phyloP scores from a whole-genome alignment of 306 rosid species.

The Cucumis sativus region Cucumber_9930_V3 NC_026655.2:468001-468500 shows the following conservation, averaged over 20 bases:
- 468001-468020: not conserved
- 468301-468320: conserved; percentile 54
- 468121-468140: conserved; percentile 90
- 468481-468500: conserved; percentile 94
- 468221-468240: conserved; percentile 12
- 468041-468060: conserved; percentile 77
- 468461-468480: conserved; percentile 91
- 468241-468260: conserved; percentile 40
- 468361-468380: conserved; percentile 22
- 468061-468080: conserved; percentile 62
- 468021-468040: not conserved
- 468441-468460: conserved; percentile 70
- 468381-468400: conserved; percentile 6
- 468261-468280: conserved; percentile 72
- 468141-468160: conserved; percentile 88
- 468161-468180: conserved; percentile 47
- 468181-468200: conserved; percentile 8
- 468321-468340: conserved; percentile 36
- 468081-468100: conserved; percentile 87
- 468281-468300: conserved; percentile 86
- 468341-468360: conserved; percentile 84
- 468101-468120: conserved; percentile 93
- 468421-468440: conserved; percentile 12
- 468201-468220: not conserved
- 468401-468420: not conserved